phyloP scores from a whole-genome alignment of 192 early-diverging fungal genomes.

The Coemansia sp. region DNA sequence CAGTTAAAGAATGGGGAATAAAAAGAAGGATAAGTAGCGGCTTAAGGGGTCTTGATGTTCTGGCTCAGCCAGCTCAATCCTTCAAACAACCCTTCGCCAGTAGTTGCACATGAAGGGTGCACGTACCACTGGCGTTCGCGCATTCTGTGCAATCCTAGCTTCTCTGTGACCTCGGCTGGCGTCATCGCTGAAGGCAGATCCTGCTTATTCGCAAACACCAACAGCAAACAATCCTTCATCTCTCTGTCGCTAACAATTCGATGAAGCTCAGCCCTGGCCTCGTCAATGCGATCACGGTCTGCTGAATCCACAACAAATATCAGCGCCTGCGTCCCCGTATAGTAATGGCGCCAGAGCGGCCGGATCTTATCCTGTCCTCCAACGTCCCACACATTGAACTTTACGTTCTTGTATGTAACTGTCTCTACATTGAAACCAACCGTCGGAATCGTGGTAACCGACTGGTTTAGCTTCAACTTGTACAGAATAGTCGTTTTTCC shows the following conservation, averaged over 20 bases:
- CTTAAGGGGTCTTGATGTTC: conserved; percentile 66
- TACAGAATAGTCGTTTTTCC: conserved; percentile 61
- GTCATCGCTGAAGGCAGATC: conserved; percentile 84
- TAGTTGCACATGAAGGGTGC: conserved; percentile 79
- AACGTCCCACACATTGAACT: conserved; percentile 83
- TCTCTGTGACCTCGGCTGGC: conserved; percentile 90
- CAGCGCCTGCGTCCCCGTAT: conserved; percentile 78
- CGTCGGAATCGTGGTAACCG: conserved; percentile 57
- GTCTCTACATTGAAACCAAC: conserved; percentile 85
- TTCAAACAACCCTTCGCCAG: conserved; percentile 81
- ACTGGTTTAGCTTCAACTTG: conserved; percentile 61
- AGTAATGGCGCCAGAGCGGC: conserved; percentile 84
- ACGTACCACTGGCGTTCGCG: conserved; percentile 91
- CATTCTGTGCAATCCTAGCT: conserved; percentile 82
- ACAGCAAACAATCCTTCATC: conserved; percentile 78
- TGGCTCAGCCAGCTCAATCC: conserved; percentile 84
- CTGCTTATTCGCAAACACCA: conserved; percentile 85
- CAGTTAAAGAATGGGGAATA: conserved; percentile 2
- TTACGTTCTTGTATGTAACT: conserved; percentile 83
- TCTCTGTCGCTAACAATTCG: conserved; percentile 79
- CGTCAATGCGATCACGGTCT: conserved; percentile 83
- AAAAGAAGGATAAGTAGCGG: conserved; percentile 1
- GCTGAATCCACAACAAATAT: conserved; percentile 88
- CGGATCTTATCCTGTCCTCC: conserved; percentile 92
- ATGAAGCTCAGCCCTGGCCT: conserved; percentile 80